phyloP scores from a whole-genome alignment of 129 eudicot species.

The Helianthus annuus region DNA sequence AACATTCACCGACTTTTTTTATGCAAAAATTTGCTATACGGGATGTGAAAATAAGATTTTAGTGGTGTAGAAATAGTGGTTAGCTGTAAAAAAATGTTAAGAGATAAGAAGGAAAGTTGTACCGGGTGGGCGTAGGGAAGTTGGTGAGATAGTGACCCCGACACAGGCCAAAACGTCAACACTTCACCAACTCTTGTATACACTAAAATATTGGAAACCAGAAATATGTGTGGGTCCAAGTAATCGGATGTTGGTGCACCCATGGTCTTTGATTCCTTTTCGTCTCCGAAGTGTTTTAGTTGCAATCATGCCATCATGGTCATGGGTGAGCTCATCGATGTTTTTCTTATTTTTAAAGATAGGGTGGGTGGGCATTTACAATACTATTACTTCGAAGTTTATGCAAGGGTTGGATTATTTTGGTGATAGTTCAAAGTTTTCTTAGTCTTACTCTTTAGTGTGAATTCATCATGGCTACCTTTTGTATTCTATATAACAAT shows the following conservation, averaged over 20 bases:
- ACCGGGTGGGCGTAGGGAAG: slow-evolving; percentile 29
- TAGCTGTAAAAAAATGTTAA: neutral
- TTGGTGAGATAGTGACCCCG: slow-evolving; percentile 57
- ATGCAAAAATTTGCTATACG: too few species aligned
- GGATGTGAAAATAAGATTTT: too few species aligned
- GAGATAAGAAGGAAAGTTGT: slow-evolving; percentile 9
- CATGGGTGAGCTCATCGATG: neutral
- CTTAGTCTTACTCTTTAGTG: too few species aligned
- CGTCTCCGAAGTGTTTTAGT: slow-evolving; percentile 21
- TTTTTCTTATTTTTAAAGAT: neutral
- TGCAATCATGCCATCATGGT: slow-evolving; percentile 23
- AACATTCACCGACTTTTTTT: too few species aligned
- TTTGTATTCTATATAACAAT: too few species aligned
- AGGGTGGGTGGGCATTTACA: too few species aligned
- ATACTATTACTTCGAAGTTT: too few species aligned
- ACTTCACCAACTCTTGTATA: slow-evolving; percentile 36
- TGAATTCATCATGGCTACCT: too few species aligned
- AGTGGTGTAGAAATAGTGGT: too few species aligned
- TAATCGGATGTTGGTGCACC: neutral
- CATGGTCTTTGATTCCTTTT: neutral
- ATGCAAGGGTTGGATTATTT: too few species aligned
- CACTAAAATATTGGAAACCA: slow-evolving; percentile 17
- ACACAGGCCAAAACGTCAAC: slow-evolving; percentile 35
- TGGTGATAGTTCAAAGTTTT: too few species aligned
- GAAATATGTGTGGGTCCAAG: slow-evolving; percentile 11